Conservation (phyloP, 305 asterid species). For the Salvia sclarea region DNA sequence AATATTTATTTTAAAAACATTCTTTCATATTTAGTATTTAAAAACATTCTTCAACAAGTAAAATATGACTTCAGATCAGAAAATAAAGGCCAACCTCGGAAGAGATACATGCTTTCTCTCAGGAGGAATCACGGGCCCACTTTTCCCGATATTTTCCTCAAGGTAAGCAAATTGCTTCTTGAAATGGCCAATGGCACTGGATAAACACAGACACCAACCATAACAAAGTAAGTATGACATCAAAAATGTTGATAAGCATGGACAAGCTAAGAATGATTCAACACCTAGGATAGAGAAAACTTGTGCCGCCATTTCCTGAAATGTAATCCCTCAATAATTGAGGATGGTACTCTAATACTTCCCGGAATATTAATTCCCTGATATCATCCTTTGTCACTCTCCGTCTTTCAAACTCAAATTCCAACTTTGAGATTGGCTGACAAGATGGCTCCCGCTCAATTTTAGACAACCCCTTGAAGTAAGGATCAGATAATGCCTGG, state of each 20-base stretch:
- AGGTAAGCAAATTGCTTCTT: conserved; percentile 84
- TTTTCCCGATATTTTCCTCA: conserved; percentile 73
- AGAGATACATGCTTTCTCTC: conserved; percentile 82
- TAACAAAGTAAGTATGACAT: conserved; percentile 9
- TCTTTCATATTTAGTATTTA: too few relatives aligned
- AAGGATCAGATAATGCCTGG: conserved; percentile 68
- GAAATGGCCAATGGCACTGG: conserved; percentile 81
- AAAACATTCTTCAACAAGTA: conserved; percentile 25
- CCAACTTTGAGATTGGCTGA: conserved; percentile 61
- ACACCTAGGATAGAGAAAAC: conserved; percentile 51
- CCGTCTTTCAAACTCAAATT: conserved; percentile 60
- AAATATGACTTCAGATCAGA: neutral
- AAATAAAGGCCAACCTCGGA: conserved; percentile 55
- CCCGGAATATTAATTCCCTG: conserved; percentile 55
- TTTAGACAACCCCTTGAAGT: conserved; percentile 61
- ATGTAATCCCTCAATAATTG: conserved; percentile 58
- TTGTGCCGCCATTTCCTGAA: conserved; percentile 48
- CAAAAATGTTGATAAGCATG: neutral
- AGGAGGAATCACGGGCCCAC: conserved; percentile 72
- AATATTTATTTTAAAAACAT: too few relatives aligned
- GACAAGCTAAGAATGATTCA: conserved; percentile 15
- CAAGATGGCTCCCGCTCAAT: conserved; percentile 69
- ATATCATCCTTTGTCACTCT: conserved; percentile 60
- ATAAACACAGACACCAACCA: conserved; percentile 30
- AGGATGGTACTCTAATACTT: conserved; percentile 66